phyloP scores from a whole-genome alignment of 139 green algal genomes.

The Pleodorina starrii region DNA sequence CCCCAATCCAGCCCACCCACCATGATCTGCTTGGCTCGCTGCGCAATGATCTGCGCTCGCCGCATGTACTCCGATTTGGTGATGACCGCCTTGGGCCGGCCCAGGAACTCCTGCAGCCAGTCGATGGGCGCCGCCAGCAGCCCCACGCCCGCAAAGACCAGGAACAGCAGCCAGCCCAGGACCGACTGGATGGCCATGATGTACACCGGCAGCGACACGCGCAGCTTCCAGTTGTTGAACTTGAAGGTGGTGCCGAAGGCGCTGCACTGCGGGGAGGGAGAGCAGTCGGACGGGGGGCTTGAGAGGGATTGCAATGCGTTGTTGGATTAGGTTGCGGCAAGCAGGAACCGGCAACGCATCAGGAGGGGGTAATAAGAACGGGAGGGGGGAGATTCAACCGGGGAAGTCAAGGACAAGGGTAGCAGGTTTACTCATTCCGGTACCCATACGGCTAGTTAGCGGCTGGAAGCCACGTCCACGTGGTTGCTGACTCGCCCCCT shows the following conservation, averaged over 20 bases:
- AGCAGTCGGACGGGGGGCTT: background rate
- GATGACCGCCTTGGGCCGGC: conserved; percentile 83
- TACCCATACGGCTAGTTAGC: no score
- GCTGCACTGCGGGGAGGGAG: conserved; percentile 69
- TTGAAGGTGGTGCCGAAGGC: conserved; percentile 60
- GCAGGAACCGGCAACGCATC: no score
- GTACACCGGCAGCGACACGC: conserved; percentile 90
- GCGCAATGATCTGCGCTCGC: conserved; percentile 79
- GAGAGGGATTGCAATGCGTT: no score
- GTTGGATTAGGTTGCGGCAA: no score
- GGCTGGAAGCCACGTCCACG: no score
- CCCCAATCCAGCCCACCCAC: no score
- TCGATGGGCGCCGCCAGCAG: conserved; percentile 91
- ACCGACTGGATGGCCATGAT: conserved; percentile 91
- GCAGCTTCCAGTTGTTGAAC: conserved; percentile 75
- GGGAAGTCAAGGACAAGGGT: no score
- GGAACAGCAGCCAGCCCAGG: conserved; percentile 94
- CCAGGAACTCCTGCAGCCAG: conserved; percentile 87
- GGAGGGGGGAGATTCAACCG: no score
- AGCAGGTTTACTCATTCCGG: no score
- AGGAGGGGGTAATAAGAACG: no score
- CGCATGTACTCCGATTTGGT: conserved; percentile 91
- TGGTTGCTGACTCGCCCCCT: no score
- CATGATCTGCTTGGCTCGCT: conserved; percentile 83
- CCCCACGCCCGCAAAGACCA: conserved; percentile 95